Evolutionary conservation across 1,284 basidiomycete species (phyloP), one percentile per base, ranked within the genome.

Genomic region (Austroboletus novae-zelandiae): DNA sequence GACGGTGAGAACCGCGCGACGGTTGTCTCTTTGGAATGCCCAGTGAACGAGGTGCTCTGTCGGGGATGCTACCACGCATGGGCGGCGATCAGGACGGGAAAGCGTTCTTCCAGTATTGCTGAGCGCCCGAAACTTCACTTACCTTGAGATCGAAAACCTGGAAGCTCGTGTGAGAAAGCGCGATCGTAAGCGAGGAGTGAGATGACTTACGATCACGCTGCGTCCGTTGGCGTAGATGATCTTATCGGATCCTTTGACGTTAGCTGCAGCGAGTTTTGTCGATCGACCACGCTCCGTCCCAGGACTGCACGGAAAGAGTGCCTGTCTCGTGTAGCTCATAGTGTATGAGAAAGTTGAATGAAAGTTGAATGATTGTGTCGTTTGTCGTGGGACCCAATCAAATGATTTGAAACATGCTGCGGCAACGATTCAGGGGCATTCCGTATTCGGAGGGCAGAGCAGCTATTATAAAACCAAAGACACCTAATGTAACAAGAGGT

Each of bases 1-100:
- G 93, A 91, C 0, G 95, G 95, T 0, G 94, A 94, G 67, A 98
- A 85, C 34, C 91, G 84, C 7, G 94, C 95, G 13, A 96, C 92
- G 1, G 91, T 95, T 6, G 91, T 81, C 43, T 86, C 86, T 57
- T 94, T 86, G 3, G 86, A 78, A 72, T 98, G 95, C 43, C 91
- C 89, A 50, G 82, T 75, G 64, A 93, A 92, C 18, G 82, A 76
- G 25, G 73, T 75, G 25, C 81, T 78, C 25, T 76, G 69, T 15
- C 74, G 69, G 6, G 83, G 77, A 60, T 86, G 79, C 88, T 60
- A 43, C 31, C 18, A 31, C 6, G 15, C 37, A 23, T 39, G 20
- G 14, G 14, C 23, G 10, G 35, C 35, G 35, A 36, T 18, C 14
- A 17, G 44, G 14, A n/a, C 35, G 10, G 31, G 32, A n/a, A 17